phyloP scores from a whole-genome alignment of 2,329 filamentous ascomycete species.

The Sordariomycetes sp. region DNA sequence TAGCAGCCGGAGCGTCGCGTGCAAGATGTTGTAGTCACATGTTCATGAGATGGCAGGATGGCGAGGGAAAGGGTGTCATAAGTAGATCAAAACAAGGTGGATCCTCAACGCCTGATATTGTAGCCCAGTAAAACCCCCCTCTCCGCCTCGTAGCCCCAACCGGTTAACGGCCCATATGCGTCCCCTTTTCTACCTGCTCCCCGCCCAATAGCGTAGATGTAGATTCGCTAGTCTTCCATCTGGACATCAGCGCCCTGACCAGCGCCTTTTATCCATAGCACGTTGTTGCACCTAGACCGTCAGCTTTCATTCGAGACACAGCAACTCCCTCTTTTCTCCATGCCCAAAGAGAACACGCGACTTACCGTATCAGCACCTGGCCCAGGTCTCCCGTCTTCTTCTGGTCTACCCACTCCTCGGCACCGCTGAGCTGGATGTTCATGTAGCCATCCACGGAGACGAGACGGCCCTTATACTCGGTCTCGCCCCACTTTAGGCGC shows the following conservation, averaged over 20 bases:
- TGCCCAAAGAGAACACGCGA: neutral
- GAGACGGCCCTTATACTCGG: constrained; percentile 89
- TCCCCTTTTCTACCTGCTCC: neutral
- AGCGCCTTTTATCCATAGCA: constrained; percentile 74
- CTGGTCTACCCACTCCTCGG: constrained; percentile 85
- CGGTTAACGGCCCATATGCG: neutral
- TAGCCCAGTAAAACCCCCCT: neutral
- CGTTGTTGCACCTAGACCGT: constrained; percentile 72
- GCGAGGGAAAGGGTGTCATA: neutral
- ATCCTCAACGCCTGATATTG: constrained; percentile 1
- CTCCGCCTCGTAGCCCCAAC: neutral
- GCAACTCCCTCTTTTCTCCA: neutral
- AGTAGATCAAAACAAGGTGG: neutral
- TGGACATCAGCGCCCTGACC: constrained; percentile 39
- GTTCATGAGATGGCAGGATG: neutral
- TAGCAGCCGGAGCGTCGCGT: constrained; percentile 59
- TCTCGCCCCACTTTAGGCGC: constrained; percentile 95
- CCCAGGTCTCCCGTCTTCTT: constrained; percentile 78
- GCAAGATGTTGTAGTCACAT: constrained; percentile 42
- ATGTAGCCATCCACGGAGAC: constrained; percentile 97
- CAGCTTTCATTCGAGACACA: neutral
- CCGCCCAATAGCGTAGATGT: neutral
- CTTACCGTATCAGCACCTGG: constrained; percentile 80
- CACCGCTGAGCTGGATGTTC: constrained; percentile 89
- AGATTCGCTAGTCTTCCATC: constrained; percentile 39